phyloP scores from a whole-genome alignment of 345 rosid genomes.

The Eutrema yunnanense region DNA sequence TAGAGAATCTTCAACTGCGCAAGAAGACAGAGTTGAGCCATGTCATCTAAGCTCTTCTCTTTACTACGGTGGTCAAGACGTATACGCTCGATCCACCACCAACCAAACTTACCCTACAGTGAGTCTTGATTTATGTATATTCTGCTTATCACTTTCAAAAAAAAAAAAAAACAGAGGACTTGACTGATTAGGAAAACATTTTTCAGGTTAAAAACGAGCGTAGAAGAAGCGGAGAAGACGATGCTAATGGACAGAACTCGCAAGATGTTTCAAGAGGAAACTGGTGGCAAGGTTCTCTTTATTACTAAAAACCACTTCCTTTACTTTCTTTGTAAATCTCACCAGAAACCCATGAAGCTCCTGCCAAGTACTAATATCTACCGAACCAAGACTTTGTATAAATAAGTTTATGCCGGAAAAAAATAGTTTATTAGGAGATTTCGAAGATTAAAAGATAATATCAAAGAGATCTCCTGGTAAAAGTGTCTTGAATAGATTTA shows the following conservation, averaged over 20 bases:
- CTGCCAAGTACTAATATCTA: slow-evolving; percentile 19
- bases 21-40: slow-evolving; percentile 29
- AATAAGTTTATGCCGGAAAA: background rate
- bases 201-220: slow-evolving; percentile 44
- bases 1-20: slow-evolving; percentile 30
- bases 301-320: slow-evolving; percentile 45
- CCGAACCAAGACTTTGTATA: slow-evolving; percentile 13
- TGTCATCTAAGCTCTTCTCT: slow-evolving; percentile 90
- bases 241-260: slow-evolving; percentile 48
- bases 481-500: background rate
- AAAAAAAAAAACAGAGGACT: background rate
- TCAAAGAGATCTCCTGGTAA: slow-evolving; percentile 15
- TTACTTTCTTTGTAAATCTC: slow-evolving; percentile 16
- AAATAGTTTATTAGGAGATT: background rate
- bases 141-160: background rate
- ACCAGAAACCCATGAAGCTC: slow-evolving; percentile 8
- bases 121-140: slow-evolving; percentile 25
- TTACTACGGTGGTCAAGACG: slow-evolving; percentile 91
- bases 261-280: slow-evolving; percentile 83
- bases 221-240: slow-evolving; percentile 45
- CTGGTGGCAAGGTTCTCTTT: slow-evolving; percentile 99
- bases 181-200: background rate
- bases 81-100: slow-evolving; percentile 46
- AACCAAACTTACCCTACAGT: slow-evolving; percentile 51
- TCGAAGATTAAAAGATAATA: background rate